Base-by-base conservation (phyloP, 306 rosid species). In the Gleditsia sinensis region DNA sequence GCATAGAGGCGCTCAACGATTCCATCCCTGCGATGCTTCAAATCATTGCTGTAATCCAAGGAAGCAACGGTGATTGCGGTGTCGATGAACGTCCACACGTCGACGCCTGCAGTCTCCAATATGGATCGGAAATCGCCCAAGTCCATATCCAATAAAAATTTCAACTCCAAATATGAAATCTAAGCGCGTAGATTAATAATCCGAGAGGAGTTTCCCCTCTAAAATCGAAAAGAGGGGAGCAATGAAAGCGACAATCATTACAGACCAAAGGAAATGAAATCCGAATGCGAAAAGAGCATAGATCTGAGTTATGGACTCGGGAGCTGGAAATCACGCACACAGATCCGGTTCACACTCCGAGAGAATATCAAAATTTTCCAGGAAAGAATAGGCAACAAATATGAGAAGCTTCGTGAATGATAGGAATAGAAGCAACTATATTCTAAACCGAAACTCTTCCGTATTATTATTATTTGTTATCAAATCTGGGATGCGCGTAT, bases 1-100 rank as follows among this genome's bases (percentile, higher is more conserved):
- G 85, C 76, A 33, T 88, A 92, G 20, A 92, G 92, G 54, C 87
- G 77, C 79, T 90, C 91, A 0, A 90, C 92, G 77, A 92, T 90
- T 54, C 88, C 90, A 7, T 92, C 98, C 61, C 98, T 54, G 32
- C 98, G 89, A 33, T 71, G 81, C 82, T 77, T 90, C 76, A 92
- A 81, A 58, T 90, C 92, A 27, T 13, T 28, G 36, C 68, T 82
- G 69, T 76, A 72, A 30, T 92, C 98, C 30, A 55, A 21, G 20
- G 94, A 75, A 56, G 98, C 98, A 0, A 92, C 94, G 19, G 73
- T 80, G 64, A 92, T 87, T 4, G 96, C 98, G 17, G 92, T 78
- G 68, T 90, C 92, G 53, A 92, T 90, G 66, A 92, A 74, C 13
- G 78, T 73, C 89, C 96, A 92, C 6, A 92, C 82, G 46, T 92